Evolutionary conservation across 768 basidiomycete species (phyloP).

Genomic region (Filobasidium floriforme): DNA sequence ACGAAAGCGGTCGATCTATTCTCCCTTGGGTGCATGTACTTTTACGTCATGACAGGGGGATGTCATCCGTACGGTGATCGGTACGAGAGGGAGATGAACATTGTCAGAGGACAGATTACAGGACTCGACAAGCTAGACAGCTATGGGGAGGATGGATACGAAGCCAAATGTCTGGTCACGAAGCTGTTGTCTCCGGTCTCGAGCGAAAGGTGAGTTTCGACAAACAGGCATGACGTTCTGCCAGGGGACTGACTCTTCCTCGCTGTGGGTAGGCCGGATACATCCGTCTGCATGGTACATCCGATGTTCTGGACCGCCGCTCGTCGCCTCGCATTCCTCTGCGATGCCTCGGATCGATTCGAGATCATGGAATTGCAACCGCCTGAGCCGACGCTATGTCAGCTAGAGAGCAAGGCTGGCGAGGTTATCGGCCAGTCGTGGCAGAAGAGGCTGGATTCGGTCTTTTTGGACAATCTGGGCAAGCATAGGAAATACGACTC

Average conservation of each 20-base stretch:
- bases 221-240: background rate
- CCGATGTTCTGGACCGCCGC: conserved; percentile 95
- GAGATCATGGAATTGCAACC: conserved; percentile 96
- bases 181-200: conserved; percentile 74
- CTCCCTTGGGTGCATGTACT: conserved; percentile 89
- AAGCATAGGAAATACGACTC: conserved; percentile 98
- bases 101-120: conserved; percentile 67
- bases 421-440: conserved; percentile 83
- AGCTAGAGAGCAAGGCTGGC: conserved; percentile 63
- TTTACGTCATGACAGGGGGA: conserved; percentile 81
- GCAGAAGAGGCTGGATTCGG: conserved; percentile 74
- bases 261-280: conserved; percentile 62
- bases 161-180: conserved; percentile 71
- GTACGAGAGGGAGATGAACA: conserved; percentile 89
- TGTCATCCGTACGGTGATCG: conserved; percentile 89
- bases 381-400: conserved; percentile 63
- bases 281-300: conserved; percentile 75
- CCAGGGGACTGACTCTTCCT: conserved; percentile 7
- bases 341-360: conserved; percentile 94
- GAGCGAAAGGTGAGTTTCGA: conserved; percentile 58
- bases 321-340: conserved; percentile 81
- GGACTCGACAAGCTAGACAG: conserved; percentile 62
- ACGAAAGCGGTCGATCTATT: conserved; percentile 97
- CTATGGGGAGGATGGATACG: conserved; percentile 89
- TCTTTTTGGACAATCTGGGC: conserved; percentile 87